These are phyloP conservation scores for Tetrapisispora taiwanensis DNA, from an alignment of 805 yeast species.

Conservation along the genomic window DNA sequence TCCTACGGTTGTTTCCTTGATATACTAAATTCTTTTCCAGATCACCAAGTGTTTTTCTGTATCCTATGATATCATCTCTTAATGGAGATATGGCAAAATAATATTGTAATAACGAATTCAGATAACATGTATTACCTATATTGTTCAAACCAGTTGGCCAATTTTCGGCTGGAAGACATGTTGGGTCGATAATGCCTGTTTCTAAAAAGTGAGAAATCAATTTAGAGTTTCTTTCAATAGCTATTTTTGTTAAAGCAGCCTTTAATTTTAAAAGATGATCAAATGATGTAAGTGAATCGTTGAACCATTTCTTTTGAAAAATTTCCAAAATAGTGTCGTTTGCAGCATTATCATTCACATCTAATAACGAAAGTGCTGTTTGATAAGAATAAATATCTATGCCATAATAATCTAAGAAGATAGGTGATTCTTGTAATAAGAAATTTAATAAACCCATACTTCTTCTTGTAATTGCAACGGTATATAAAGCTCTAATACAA, in stretches of 20 bases:
- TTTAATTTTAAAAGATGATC: conserved; percentile 49
- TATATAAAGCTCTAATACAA: conserved; percentile 45
- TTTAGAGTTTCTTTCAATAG: conserved; percentile 43
- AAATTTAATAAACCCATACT: conserved; percentile 49
- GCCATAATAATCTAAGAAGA: conserved; percentile 19
- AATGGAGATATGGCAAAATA: conserved; percentile 81
- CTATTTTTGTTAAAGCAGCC: conserved; percentile 47
- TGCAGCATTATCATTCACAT: conserved; percentile 39
- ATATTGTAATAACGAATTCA: conserved; percentile 83
- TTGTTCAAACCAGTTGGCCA: conserved; percentile 92
- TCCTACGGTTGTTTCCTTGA: conserved; percentile 38
- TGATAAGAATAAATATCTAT: conserved; percentile 22
- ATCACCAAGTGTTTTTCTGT: conserved; percentile 33
- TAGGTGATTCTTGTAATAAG: conserved; percentile 32
- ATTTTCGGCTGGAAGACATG: conserved; percentile 47
- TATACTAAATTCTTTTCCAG: conserved; percentile 2
- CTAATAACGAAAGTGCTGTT: conserved; percentile 42
- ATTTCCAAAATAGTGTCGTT: conserved; percentile 38
- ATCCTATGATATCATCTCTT: conserved; percentile 52
- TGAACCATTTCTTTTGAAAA: conserved; percentile 25
- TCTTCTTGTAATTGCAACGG: conserved; percentile 49
- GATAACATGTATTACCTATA: conserved; percentile 91
- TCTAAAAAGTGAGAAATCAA: conserved; percentile 46
- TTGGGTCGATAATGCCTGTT: conserved; percentile 53
- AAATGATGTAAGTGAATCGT: conserved; percentile 21